phyloP scores from a whole-genome alignment of 805 yeast genomes.

The Sugiyamaella marilandica region DNA sequence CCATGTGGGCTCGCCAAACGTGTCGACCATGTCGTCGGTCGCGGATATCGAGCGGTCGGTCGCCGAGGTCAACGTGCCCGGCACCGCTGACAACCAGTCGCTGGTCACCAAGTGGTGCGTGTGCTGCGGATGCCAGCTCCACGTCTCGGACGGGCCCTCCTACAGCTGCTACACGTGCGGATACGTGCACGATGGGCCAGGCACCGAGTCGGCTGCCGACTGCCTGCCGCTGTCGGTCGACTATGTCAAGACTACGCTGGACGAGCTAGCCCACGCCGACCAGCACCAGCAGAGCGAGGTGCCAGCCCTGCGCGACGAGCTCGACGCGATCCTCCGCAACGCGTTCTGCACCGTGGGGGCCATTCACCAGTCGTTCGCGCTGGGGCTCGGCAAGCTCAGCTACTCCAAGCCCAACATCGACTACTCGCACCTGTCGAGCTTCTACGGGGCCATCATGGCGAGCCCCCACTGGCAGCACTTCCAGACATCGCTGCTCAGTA shows the following conservation, averaged over 20 bases:
- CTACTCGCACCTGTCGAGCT: constrained; percentile 41
- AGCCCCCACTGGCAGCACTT: constrained; percentile 59
- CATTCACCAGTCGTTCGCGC: constrained; percentile 54
- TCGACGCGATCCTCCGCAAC: constrained; percentile 43
- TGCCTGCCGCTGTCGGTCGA: constrained; percentile 11
- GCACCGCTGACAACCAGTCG: constrained; percentile 5
- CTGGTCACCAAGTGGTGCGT: constrained; percentile 22
- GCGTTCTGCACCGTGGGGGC: constrained; percentile 46
- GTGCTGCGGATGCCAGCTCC: constrained; percentile 29
- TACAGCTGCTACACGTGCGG: constrained; percentile 58
- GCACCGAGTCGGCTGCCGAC: background rate
- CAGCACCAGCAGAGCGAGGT: background rate
- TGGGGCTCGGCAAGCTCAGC: constrained; percentile 30
- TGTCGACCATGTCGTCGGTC: constrained; percentile 22
- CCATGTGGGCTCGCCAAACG: constrained; percentile 3
- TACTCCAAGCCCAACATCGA: constrained; percentile 49
- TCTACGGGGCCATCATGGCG: constrained; percentile 43
- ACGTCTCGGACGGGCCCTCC: constrained; percentile 24
- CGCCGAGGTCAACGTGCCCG: constrained; percentile 18
- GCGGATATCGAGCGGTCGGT: constrained; percentile 21
- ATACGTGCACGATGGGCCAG: constrained; percentile 24
- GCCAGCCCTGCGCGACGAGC: constrained; percentile 5
- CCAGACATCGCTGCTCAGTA: constrained; percentile 47
- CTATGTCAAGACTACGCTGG: constrained; percentile 39
- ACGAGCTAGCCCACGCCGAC: background rate